phyloP scores from a whole-genome alignment of 805 yeast species.

The Zygotorulaspora chibaensis region DNA sequence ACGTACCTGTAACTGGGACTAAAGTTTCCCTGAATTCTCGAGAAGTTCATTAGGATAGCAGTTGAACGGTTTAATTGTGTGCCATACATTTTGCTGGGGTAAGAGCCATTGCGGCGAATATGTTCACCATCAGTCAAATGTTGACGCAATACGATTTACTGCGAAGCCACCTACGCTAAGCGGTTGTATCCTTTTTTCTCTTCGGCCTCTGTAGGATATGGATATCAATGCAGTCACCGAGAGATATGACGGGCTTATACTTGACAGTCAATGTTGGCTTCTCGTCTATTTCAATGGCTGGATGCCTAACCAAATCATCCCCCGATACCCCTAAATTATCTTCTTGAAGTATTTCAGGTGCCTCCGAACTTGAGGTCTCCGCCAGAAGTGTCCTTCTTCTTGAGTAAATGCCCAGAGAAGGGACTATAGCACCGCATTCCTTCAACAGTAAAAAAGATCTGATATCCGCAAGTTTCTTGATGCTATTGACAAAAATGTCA shows the following conservation, averaged over 20 bases:
- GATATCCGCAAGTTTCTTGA: constrained; percentile 22
- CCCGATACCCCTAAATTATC: constrained; percentile 3
- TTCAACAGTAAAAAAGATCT: constrained; percentile 24
- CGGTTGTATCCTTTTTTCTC: constrained; percentile 15
- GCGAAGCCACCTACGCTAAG: no score
- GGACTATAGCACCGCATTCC: constrained; percentile 3
- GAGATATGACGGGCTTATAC: constrained; percentile 23
- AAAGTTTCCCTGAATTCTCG: no score
- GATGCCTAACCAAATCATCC: not conserved
- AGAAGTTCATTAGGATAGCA: no score
- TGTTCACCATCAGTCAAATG: no score
- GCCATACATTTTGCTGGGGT: no score
- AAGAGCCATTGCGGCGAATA: no score
- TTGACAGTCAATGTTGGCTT: constrained; percentile 25
- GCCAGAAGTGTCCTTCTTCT: constrained; percentile 9
- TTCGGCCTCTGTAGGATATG: constrained; percentile 33
- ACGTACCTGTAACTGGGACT: no score
- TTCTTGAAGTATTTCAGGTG: constrained; percentile 12
- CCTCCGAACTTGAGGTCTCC: constrained; percentile 2
- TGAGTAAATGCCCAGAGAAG: constrained; percentile 4
- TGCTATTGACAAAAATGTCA: constrained; percentile 29
- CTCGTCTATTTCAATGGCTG: constrained; percentile 9
- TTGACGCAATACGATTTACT: no score
- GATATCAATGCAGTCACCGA: constrained; percentile 28
- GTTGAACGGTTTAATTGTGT: no score